Base-by-base conservation (phyloP, 1,284 basidiomycete genomes). In the Ceratobasidium sp. region DNA sequence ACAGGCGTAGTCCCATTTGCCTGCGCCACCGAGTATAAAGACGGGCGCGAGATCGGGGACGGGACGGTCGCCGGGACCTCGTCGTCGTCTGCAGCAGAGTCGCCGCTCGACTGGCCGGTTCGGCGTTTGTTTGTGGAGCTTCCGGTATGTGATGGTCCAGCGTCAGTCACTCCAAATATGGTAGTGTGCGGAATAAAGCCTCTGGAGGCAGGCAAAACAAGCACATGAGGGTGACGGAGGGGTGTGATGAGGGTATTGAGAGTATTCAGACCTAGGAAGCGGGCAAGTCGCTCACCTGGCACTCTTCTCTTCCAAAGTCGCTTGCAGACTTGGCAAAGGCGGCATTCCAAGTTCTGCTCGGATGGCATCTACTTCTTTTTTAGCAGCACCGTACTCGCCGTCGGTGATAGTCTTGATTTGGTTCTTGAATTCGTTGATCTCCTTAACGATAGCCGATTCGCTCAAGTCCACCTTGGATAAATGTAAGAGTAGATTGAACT, bases 311-410 rank as follows among this genome's bases (percentile, higher is more conserved):
- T 93, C 92, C 51, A 94, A 81, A 33, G 89, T 91, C 48, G 84
- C 83, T 78, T 93, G 91, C 33, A 94, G 79, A 79, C 86, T 89
- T 1, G 91, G 92, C 27, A 93, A 81, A 1, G 92, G 88, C 0
- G 88, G 83, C 79, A 93, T 90, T 0, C 91, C 93, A 8, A 94
- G 88, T 79, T 94, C 92, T 69, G 85, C 85, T 63, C 92, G 88
- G 53, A 94, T 84, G 65, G 86, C 83, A 79, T 94, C 92, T 54
- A 94, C 92, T 77, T 93, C 91, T 36, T 82, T 82, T 81, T 94
- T 94, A 3, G 92, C 90, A 9, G 82, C 79, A 27, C 89, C 85
- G 79, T 94, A 94, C 75, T 93, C 93, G 45, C 90, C 90, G 60
- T 92, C 91, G 31, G 90, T 89, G 22, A 94, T 84, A 8, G 82